Conservation (phyloP, 1,284 basidiomycete genomes). For the Cystobasidium slooffiae region DNA sequence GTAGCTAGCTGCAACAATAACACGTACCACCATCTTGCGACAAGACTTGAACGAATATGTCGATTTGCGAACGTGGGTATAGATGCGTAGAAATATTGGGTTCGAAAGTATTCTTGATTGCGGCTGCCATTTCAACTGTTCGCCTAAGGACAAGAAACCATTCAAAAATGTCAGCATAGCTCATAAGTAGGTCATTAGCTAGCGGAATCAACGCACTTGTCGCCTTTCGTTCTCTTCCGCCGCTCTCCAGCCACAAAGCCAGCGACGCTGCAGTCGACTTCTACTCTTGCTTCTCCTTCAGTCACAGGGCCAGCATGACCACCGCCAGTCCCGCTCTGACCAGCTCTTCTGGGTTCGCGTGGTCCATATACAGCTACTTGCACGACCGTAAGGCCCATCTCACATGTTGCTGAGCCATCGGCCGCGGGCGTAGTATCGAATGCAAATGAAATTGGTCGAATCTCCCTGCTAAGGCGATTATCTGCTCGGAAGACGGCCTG, state of each 20-base stretch:
- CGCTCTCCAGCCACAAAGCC: constrained; percentile 83
- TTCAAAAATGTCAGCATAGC: background rate
- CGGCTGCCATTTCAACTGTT: constrained; percentile 80
- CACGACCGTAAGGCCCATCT: constrained; percentile 89
- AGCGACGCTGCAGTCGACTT: constrained; percentile 81
- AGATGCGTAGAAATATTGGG: constrained; percentile 87
- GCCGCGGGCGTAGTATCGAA: constrained; percentile 66
- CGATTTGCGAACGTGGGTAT: constrained; percentile 91
- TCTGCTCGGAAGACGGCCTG: constrained; percentile 64
- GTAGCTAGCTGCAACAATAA: background rate
- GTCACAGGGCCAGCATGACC: constrained; percentile 38
- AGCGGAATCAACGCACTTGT: constrained; percentile 73
- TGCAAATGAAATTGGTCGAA: constrained; percentile 79
- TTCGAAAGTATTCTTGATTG: constrained; percentile 92
- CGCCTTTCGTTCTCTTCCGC: constrained; percentile 74
- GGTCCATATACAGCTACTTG: constrained; percentile 88
- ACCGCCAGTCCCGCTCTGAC: constrained; percentile 68
- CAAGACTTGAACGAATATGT: constrained; percentile 88
- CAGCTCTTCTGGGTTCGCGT: constrained; percentile 75
- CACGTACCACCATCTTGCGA: constrained; percentile 79
- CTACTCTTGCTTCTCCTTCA: constrained; percentile 74
- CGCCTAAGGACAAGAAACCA: constrained; percentile 65
- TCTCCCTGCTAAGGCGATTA: constrained; percentile 89
- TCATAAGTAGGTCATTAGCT: background rate
- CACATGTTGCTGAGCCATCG: constrained; percentile 81